Conservation (phyloP, 2,329 filamentous ascomycete genomes). For the Tolypocladium nubicola region DNA sequence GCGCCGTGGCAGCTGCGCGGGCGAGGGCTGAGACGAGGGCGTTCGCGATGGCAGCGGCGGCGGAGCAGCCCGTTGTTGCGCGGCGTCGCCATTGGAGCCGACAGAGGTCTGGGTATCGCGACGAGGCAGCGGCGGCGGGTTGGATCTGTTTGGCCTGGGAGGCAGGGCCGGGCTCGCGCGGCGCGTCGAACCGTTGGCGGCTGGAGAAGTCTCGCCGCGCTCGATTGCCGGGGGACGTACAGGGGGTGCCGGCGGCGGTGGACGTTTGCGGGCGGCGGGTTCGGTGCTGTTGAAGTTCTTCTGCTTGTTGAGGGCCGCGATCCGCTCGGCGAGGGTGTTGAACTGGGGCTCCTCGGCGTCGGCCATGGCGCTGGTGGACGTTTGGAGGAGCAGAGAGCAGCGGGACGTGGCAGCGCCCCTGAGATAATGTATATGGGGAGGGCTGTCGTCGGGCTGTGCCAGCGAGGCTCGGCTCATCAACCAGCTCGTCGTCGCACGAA, state of each 20-base stretch:
- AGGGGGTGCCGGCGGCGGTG: conserved; percentile 27
- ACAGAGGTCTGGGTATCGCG: conserved; percentile 13
- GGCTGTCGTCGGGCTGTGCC: background rate
- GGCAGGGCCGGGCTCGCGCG: conserved; percentile 26
- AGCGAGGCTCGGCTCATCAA: background rate
- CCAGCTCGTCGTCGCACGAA: background rate
- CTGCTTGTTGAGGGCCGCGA: conserved; percentile 52
- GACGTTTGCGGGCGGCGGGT: conserved; percentile 29
- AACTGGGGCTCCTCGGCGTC: conserved; percentile 53
- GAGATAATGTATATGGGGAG: too few species aligned
- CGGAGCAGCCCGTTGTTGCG: conserved; percentile 13
- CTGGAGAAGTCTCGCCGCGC: conserved; percentile 24
- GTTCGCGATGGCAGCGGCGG: conserved; percentile 23
- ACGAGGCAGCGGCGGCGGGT: conserved; percentile 26
- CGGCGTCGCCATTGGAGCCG: conserved; percentile 2
- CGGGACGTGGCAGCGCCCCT: background rate
- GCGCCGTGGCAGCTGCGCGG: conserved; percentile 39
- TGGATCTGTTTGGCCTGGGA: conserved; percentile 18
- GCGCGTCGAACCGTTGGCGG: conserved; percentile 9
- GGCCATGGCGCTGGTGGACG: conserved; percentile 32
- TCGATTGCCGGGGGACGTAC: conserved; percentile 26
- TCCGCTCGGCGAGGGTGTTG: conserved; percentile 49
- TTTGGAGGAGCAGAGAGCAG: background rate
- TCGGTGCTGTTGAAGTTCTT: conserved; percentile 42
- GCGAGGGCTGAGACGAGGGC: conserved; percentile 23